Evolutionary conservation across 352 stramenopile genomes (phyloP).

Genomic region (Phytophthora niederhauseri): DNA sequence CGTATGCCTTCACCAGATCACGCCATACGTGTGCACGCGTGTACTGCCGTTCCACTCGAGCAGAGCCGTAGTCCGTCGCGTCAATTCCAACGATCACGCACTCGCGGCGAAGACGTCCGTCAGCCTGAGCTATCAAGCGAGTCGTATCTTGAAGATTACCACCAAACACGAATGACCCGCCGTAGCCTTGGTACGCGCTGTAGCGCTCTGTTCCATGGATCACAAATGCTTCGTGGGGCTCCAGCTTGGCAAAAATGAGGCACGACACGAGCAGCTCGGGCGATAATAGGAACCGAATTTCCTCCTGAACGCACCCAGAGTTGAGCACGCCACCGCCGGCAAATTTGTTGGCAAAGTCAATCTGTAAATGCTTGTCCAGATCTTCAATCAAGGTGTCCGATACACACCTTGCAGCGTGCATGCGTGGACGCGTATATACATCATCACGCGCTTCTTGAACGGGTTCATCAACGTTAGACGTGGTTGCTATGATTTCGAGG

Average conservation of each 20-base stretch:
- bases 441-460: background rate
- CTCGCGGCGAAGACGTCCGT: constrained; percentile 38
- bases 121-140: constrained; percentile 3
- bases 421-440: background rate
- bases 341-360: constrained; percentile 88
- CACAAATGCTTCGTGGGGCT: constrained; percentile 72
- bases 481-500: constrained; percentile 18
- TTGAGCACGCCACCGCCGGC: constrained; percentile 77
- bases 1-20: constrained; percentile 73
- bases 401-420: constrained; percentile 36
- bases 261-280: constrained; percentile 74
- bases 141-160: constrained; percentile 52
- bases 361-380: constrained; percentile 62
- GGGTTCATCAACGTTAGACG: background rate
- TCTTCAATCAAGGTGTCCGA: constrained; percentile 68
- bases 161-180: constrained; percentile 54
- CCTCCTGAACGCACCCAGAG: constrained; percentile 78
- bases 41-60: constrained; percentile 51
- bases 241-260: constrained; percentile 65
- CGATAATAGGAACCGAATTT: constrained; percentile 83
- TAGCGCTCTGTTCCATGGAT: constrained; percentile 73
- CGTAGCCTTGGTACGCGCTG: constrained; percentile 65
- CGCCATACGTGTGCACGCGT: constrained; percentile 51
- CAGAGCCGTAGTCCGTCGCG: constrained; percentile 61
- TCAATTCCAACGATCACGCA: constrained; percentile 79